Evolutionary conservation across 1,284 basidiomycete species (phyloP).

Genomic region (Meripilus lineatus): DNA sequence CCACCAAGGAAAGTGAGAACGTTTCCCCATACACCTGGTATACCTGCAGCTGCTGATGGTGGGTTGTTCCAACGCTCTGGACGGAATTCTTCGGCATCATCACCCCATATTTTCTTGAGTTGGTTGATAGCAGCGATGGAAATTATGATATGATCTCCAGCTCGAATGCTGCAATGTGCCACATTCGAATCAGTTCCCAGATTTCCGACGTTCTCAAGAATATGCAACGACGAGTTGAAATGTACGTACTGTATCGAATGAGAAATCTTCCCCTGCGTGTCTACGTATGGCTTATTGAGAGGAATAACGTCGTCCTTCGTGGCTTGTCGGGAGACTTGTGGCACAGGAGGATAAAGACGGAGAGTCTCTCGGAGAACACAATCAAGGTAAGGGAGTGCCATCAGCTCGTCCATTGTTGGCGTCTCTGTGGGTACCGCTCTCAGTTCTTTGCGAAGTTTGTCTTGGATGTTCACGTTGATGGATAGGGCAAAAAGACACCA

Average conservation of each 20-base stretch:
- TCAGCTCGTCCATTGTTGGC: constrained; percentile 54
- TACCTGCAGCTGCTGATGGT: constrained; percentile 33
- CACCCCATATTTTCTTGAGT: constrained; percentile 47
- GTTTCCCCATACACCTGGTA: constrained; percentile 54
- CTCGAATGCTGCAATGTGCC: constrained; percentile 27
- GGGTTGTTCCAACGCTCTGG: constrained; percentile 55
- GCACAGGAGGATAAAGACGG: constrained; percentile 60
- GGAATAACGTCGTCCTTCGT: constrained; percentile 44
- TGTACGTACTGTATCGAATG: constrained; percentile 18
- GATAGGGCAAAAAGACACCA: constrained; percentile 67
- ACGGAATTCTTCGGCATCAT: constrained; percentile 46
- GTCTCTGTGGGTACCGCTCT: constrained; percentile 29
- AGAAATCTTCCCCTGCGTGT: constrained; percentile 22
- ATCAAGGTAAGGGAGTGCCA: constrained; percentile 56
- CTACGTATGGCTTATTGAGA: constrained; percentile 24
- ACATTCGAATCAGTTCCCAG: not conserved
- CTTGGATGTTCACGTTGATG: constrained; percentile 50
- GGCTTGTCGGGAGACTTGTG: constrained; percentile 45
- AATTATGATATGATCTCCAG: constrained; percentile 42
- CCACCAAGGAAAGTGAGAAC: constrained; percentile 54
- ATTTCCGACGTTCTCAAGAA: not conserved
- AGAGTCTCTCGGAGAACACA: constrained; percentile 64
- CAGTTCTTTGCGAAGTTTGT: constrained; percentile 67
- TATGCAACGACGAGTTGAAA: not conserved
- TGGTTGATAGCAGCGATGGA: constrained; percentile 46